Evolutionary conservation across 257 asterid species (phyloP), one percentile per base, ranked within the genome.

Genomic region (Osmanthus fragrans): DNA sequence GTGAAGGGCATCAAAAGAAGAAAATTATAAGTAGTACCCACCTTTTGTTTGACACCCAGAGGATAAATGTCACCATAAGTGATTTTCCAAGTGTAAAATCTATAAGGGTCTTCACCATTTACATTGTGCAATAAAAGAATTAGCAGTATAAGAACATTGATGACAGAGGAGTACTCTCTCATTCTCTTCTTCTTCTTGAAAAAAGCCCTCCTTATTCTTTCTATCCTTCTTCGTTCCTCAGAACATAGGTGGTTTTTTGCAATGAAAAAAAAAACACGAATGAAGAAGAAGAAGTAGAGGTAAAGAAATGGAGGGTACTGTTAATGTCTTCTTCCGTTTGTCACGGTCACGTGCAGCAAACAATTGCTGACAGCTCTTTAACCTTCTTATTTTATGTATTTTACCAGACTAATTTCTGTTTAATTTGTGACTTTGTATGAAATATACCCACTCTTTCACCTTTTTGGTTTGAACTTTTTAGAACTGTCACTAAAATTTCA

Each of bases 11-110:
- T 3, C 3, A 56, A 27, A 27, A 67, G 10, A 13, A 9, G 2
- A 9, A 60, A 29, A 25, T 37, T 33, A 3, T 16, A 15, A 58
- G 11, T 16, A 30, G 21, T n/a, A 37, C 7, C 18, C 73, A 92
- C 99, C 96, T 92, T 92, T 72, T 95, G 99, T 63, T 88, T 89
- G 85, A 90, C 90, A 56, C 99, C 99, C 67, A 93, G 73, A 32
- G 98, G 97, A 36, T 89, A 95, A 74, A 93, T 86, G 72, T 89
- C 86, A 33, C 98, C 98, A 36, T 89, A 89, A 51, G 97, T 88
- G 88, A 93, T 77, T 83, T 76, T 93, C 98, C 99, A 95, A 78
- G 94, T 85, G 92, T 89, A 93, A 30, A 76, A 89, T 49, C 98
- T 79, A 15, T 92, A 95, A 34, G 99, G 99, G 85, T 92, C 89